Evolutionary conservation across 1,284 basidiomycete genomes (phyloP).

Genomic region (Pyrrhoderma lamaoense): DNA sequence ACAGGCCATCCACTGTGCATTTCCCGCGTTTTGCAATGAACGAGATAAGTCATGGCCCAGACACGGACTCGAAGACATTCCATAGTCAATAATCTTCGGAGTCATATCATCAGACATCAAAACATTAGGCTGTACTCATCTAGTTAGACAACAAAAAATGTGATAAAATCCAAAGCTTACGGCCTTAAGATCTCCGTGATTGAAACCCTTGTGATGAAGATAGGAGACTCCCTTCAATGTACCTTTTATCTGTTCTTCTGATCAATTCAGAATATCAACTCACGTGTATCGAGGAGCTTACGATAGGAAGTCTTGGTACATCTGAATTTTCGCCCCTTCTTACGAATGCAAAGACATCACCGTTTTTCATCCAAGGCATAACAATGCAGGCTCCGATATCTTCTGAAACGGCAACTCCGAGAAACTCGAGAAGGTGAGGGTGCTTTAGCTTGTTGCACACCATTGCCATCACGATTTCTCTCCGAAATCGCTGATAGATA

Average conservation of each 20-base stretch:
- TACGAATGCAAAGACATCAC: conserved; percentile 1
- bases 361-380: conserved; percentile 12
- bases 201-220: conserved; percentile 2
- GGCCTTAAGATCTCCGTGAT: conserved; percentile 10
- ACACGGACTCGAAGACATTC: neutral
- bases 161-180: neutral
- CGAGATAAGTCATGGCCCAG: neutral
- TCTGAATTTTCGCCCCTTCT: neutral
- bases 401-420: neutral
- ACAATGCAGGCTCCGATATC: conserved; percentile 6
- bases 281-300: neutral
- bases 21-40: conserved; percentile 6
- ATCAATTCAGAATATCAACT: too few relatives aligned
- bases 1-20: conserved; percentile 5
- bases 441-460: neutral
- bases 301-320: neutral
- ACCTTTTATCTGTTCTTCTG: conserved; percentile 1
- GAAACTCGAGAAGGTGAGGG: neutral
- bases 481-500: neutral
- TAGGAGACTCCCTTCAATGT: neutral
- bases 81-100: conserved; percentile 11
- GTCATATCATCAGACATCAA: conserved; percentile 1
- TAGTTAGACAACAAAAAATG: neutral
- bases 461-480: conserved; percentile 3
- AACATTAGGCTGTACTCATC: conserved; percentile 4